Evolutionary conservation across 257 asterid genomes (phyloP).

Genomic region (Solanum rostratum): DNA sequence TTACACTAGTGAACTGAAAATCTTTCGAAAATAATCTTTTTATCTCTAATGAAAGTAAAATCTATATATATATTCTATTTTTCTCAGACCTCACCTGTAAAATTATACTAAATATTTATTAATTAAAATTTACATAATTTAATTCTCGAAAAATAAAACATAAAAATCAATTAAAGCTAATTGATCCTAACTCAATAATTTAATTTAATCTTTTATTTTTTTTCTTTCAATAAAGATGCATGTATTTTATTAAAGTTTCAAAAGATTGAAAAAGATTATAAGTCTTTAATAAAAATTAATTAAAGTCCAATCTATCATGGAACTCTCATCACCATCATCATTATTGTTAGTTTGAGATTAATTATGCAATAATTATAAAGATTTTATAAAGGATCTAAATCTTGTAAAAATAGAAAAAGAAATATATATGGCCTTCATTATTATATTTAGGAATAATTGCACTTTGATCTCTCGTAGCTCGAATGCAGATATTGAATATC

Average conservation of each 20-base stretch:
- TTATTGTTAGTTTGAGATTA: neutral
- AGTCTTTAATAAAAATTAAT: neutral
- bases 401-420: neutral
- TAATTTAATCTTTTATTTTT: neutral
- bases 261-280: neutral
- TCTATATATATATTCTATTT: accelerated
- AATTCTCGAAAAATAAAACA: neutral
- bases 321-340: neutral
- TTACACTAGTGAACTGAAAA: accelerated
- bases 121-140: neutral
- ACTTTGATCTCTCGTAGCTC: neutral
- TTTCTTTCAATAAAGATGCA: neutral
- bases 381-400: neutral
- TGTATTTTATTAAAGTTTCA: neutral
- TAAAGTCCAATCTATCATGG: neutral
- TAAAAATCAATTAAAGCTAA: neutral
- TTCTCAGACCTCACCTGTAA: neutral
- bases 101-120: neutral
- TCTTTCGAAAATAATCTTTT: accelerated
- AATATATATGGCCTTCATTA: neutral
- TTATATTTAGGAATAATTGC: neutral
- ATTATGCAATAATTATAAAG: neutral
- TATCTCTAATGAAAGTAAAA: accelerated
- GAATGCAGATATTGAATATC: neutral
- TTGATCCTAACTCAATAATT: neutral